Evolutionary conservation across 768 basidiomycete genomes (phyloP), one percentile per base, ranked within the genome.

Genomic region (Gloeopeniophorella convolvens): DNA sequence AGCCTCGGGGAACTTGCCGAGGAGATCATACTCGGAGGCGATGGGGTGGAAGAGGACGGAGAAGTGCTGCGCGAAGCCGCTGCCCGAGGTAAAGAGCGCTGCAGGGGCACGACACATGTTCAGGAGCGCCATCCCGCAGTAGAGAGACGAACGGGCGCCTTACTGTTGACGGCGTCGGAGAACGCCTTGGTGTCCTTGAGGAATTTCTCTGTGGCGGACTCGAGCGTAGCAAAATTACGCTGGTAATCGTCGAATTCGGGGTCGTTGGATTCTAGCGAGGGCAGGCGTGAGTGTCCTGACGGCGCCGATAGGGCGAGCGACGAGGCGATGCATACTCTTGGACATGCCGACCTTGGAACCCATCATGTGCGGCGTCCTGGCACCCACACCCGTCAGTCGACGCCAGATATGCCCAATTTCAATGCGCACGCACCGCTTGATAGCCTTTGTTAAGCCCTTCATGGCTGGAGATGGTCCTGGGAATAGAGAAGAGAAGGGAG

Each of bases 151-250:
- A 34, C 6, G 45, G 27, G 27, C 35, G 35, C 70, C 82, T 54
- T 64, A 86, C 90, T 64, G 50, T 76, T 78, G 47, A 96, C 86
- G 23, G 86, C 78, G 34, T 97, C 92, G 13, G 79, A 79, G 70
- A 92, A 98, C 5, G 81, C 74, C 61, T 85, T 89, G 27, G 87
- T 83, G 62, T 99, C 94, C 72, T 98, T 97, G 60, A 93, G 68
- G 50, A 98, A 71, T 70, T 92, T 93, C 64, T 94, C 93, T 0
- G 86, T 78, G 21, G 87, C 83, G 43, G 77, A 68, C 68, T 98
- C 92, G 57, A 97, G 72, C 3, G 75, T 62, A 10, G 75, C 66
- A 66, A 96, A 95, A 63, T 89, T 80, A 36, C 83, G 77, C 56
- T 82, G 76, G 59, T 82, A 87, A 52, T 93, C 90, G 59, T 95